Base-by-base conservation (phyloP, 2,329 filamentous ascomycete genomes). In the Venturia nashicola region DNA sequence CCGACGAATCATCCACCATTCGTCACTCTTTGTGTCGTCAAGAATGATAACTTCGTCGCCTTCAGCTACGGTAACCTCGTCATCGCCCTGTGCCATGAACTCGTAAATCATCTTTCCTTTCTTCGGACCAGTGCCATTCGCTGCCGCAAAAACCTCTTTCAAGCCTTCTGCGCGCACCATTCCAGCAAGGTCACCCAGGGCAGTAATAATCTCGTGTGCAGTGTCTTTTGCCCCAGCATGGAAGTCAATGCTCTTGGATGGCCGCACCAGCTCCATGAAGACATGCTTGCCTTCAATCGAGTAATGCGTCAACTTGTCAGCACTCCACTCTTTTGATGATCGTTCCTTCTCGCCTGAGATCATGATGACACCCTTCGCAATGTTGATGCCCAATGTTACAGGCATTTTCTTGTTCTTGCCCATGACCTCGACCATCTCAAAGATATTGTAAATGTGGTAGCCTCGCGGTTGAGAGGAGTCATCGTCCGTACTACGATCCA, bases 371-470 rank as follows among this genome's bases (percentile, higher is more conserved):
- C 92, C 92, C 18, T 90, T 95, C 59, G 88, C 86, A 64, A 94
- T 80, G 72, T 97, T 97, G 71, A 97, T 88, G n/a, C 93, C 93
- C 44, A 97, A 76, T 0, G 90, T 96, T n/a, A 91, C 96, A 1
- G 93, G 91, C 90, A 97, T 94, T 78, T 97, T 97, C 80, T 96
- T 96, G 71, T 90, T 88, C 79, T 96, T 96, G 64, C 93, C 93
- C 85, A 96, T 92, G 55, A 94, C 86, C n/a, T 91, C 93, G 5
- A 96, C 85, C 89, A 96, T 96, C 76, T 97, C 93, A 72, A 92
- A 96, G 70, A 97, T 92, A 70, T 96, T 97, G 77, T 97, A 97
- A 74, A 97, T 81, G 72, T 95, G 92, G 72, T 92, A 97, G 1
- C 90, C 90, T 20, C 90, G 89, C 5, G 90, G 89, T 16, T 74